Base-by-base conservation (phyloP, 768 basidiomycete genomes). In the Lactarius sp. region DNA sequence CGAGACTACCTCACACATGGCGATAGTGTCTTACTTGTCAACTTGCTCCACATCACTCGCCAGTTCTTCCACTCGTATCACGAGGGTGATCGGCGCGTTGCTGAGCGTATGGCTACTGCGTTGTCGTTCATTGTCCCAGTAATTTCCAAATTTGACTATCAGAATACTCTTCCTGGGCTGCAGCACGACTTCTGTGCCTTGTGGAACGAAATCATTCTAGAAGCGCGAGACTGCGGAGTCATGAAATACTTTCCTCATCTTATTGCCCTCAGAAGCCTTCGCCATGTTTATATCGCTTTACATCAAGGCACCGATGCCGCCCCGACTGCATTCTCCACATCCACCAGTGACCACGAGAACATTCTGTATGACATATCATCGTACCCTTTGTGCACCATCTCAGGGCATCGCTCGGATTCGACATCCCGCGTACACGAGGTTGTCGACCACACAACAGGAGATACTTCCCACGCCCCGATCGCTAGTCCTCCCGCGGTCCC, bases 41-140 rank as follows among this genome's bases (percentile, higher is more conserved):
- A 42, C 27, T 20, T 59, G 58, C 42, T 59, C 58, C 49, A 51
- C 39, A n/a, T 59, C 13, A 42, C 37, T 16, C 58, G 58, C 18
- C 49, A 42, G 1, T 4, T 59, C 39, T 27, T 51, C 2, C 37
- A 13, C 10, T 14, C 31, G 10, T 20, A 41, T 42, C 7, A n/a
- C n/a, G 9, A 33, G 8, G 31, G 2, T 33, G 5, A n/a, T n/a
- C 14, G 0, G 22, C 37, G 33, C 22, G 22, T 22, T 22, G 22
- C 22, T 22, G 22, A 22, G 22, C 22, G 22, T 33, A 27, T 59
- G 6, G 14, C 18, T 8, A 10, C 10, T 13, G 6, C 7, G 10
- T 2, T 31, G 4, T 33, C n/a, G 3, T 6, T 3, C 49, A n/a
- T 41, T 20, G 36, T 59, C 18, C 22, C 39, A 12, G 31, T 10